Conservation (phyloP, 192 early-diverging fungal species). For the Backusella westeae region DNA sequence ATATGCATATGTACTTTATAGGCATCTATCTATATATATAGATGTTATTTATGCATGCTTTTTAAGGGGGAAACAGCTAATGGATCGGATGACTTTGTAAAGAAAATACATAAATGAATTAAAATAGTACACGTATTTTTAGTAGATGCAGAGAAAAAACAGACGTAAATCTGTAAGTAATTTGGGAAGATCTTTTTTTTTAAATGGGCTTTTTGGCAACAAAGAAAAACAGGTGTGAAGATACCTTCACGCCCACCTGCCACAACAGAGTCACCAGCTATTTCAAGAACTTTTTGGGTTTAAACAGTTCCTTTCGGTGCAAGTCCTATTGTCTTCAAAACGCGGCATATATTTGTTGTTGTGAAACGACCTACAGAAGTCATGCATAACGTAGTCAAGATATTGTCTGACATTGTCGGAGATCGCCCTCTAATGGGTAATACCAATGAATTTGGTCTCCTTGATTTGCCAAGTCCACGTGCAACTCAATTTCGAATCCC, state of each 20-base stretch:
- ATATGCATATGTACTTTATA: not conserved
- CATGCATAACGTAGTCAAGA: slow-evolving; percentile 42
- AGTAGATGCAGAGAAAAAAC: not conserved
- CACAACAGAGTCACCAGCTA: slow-evolving; percentile 77
- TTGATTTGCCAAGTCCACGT: slow-evolving; percentile 60
- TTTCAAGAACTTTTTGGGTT: slow-evolving; percentile 77
- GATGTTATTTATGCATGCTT: not conserved
- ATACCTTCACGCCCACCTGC: slow-evolving; percentile 72
- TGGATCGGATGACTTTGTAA: not conserved
- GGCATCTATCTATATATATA: not conserved
- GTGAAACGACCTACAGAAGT: slow-evolving; percentile 63
- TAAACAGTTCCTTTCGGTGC: slow-evolving; percentile 84
- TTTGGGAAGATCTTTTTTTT: slow-evolving; percentile 1
- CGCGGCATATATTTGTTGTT: slow-evolving; percentile 74
- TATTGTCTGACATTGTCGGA: slow-evolving; percentile 46
- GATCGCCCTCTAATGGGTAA: slow-evolving; percentile 70
- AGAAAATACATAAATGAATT: not conserved
- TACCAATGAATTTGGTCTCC: slow-evolving; percentile 83
- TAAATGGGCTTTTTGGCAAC: slow-evolving; percentile 63
- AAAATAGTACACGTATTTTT: slow-evolving; percentile 1
- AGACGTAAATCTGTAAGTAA: not conserved
- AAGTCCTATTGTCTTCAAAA: slow-evolving; percentile 78
- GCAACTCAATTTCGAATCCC: slow-evolving; percentile 79
- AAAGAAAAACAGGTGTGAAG: slow-evolving; percentile 95
- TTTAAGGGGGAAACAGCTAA: not conserved